Percentiles rank a stretch among this genome's conserved stretches.
Conservation (phyloP, 495 filamentous ascomycete species). For the Neurospora africana region DNA sequence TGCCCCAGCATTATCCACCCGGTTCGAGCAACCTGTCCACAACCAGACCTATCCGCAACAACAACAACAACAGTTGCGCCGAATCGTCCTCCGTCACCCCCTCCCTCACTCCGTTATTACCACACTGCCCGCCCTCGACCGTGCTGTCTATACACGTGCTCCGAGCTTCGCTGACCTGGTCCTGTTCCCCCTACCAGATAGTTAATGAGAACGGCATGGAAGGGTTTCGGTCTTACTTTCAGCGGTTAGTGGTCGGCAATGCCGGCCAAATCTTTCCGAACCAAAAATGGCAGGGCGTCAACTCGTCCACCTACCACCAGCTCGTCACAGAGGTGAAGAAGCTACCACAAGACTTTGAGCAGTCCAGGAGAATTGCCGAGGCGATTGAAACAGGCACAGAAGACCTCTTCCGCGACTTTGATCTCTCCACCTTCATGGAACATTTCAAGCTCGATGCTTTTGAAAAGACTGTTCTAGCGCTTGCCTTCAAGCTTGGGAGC, state of each 20-base stretch:
- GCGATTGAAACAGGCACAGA: slow-evolving; percentile 74
- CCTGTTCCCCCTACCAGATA: slow-evolving; percentile 42
- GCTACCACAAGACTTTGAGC: slow-evolving; percentile 64
- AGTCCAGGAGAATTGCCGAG: slow-evolving; percentile 84
- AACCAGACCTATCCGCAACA: not conserved
- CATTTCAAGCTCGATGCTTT: slow-evolving; percentile 87
- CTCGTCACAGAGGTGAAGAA: slow-evolving; percentile 79
- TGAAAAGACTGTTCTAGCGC: slow-evolving; percentile 75
- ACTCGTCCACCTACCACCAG: slow-evolving; percentile 66
- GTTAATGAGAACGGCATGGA: slow-evolving; percentile 96
- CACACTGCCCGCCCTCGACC: not conserved
- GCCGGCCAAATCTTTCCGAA: slow-evolving; percentile 71
- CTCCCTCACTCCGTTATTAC: not conserved
- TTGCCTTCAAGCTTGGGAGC: slow-evolving; percentile 73
- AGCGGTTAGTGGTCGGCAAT: slow-evolving; percentile 75
- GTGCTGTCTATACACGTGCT: not conserved
- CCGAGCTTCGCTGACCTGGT: slow-evolving; percentile 4
- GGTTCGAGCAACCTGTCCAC: not conserved
- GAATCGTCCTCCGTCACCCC: not conserved
- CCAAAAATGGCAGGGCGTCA: slow-evolving; percentile 32
- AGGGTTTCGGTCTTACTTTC: slow-evolving; percentile 85
- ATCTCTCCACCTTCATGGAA: slow-evolving; percentile 82
- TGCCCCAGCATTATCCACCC: not conserved
- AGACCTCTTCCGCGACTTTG: slow-evolving; percentile 89
- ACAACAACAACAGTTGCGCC: not conserved